Evolutionary conservation across 148 eudicot species (phyloP).

Genomic region (Fagopyrum homotropicum): DNA sequence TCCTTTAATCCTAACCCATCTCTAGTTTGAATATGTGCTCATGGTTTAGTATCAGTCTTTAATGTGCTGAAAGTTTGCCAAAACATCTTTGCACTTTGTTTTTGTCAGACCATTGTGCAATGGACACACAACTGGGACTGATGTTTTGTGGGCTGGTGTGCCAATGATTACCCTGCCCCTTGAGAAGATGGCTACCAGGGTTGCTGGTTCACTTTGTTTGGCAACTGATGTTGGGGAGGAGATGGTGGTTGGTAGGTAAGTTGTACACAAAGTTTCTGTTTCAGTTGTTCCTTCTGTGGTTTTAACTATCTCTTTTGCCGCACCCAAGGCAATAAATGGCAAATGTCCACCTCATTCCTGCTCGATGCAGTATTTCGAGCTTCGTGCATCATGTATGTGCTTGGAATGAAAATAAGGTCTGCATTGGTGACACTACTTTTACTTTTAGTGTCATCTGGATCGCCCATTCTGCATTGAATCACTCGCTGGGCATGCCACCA

Average conservation of each 20-base stretch:
- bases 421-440: background rate
- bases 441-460: too few species aligned
- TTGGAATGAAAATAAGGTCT: background rate
- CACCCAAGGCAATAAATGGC: too few species aligned
- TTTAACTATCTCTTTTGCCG: background rate
- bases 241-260: constrained; percentile 78
- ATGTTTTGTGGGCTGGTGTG: constrained; percentile 96
- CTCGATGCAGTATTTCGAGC: background rate
- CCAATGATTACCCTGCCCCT: constrained; percentile 93
- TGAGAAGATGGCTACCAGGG: constrained; percentile 96
- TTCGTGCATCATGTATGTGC: background rate
- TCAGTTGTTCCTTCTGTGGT: background rate
- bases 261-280: constrained; percentile 7
- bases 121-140: constrained; percentile 99
- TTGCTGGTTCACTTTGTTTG: constrained; percentile 89
- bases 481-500: too few species aligned
- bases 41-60: background rate
- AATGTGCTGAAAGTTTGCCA: background rate
- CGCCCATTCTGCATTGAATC: too few species aligned
- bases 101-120: constrained; percentile 80
- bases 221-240: constrained; percentile 93
- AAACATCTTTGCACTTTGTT: background rate
- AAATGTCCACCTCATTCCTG: background rate
- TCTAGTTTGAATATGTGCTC: background rate
- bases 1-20: background rate